phyloP scores from a whole-genome alignment of 768 basidiomycete species.

The Russula sp. region DNA sequence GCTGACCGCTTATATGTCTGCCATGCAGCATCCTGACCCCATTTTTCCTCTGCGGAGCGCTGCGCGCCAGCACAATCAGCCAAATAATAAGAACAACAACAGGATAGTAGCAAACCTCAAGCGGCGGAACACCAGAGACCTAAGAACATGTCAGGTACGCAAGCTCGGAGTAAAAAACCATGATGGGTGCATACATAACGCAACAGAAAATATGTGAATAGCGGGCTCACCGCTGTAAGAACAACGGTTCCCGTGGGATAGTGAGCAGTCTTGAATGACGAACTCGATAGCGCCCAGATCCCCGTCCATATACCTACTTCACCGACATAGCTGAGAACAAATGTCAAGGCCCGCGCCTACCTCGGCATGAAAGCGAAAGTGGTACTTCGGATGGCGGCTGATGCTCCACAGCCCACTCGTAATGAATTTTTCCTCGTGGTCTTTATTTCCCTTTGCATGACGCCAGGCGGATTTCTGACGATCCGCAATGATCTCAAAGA shows the following conservation, averaged over 20 bases:
- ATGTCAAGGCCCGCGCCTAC: not conserved
- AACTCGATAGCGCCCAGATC: conserved; percentile 50
- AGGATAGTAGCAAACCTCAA: conserved; percentile 38
- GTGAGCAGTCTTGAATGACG: conserved; percentile 38
- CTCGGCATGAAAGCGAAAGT: not conserved
- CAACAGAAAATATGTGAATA: conserved; percentile 57
- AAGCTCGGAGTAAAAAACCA: not conserved
- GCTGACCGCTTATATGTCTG: conserved; percentile 50
- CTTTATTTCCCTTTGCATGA: conserved; percentile 46
- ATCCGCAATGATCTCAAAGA: conserved; percentile 59
- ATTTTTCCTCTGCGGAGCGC: conserved; percentile 47
- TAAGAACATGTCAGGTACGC: conserved; percentile 23
- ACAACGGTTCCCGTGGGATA: conserved; percentile 40
- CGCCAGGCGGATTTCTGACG: conserved; percentile 60
- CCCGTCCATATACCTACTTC: conserved; percentile 67
- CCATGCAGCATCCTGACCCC: conserved; percentile 47
- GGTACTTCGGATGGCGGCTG: conserved; percentile 69
- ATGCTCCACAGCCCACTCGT: conserved; percentile 45
- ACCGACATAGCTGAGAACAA: conserved; percentile 51
- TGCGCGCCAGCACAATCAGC: conserved; percentile 11
- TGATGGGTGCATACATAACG: conserved; percentile 35
- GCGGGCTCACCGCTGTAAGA: conserved; percentile 48
- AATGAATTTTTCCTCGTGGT: conserved; percentile 67
- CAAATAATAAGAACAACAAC: not conserved
- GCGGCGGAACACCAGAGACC: conserved; percentile 63